These are phyloP conservation scores for Periconia digitata DNA, from an alignment of 2,329 filamentous ascomycete genomes.

Conservation along the genomic window DNA sequence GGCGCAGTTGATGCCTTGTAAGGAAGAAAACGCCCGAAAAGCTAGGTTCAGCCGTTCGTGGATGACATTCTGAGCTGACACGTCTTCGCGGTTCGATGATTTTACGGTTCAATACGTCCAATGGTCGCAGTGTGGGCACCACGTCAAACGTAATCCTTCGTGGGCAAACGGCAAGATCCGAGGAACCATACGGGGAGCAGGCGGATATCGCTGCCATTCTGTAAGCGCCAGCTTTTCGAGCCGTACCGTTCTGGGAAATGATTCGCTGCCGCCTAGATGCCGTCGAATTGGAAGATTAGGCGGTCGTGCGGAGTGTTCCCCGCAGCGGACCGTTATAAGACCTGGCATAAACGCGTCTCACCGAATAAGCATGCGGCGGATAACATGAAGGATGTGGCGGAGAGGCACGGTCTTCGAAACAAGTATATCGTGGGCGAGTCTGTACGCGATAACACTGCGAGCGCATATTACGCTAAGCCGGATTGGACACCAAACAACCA, in stretches of 20 bases:
- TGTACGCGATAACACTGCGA: neutral
- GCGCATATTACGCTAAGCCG: neutral
- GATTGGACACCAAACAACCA: neutral
- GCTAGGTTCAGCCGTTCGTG: too few species aligned
- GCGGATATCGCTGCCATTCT: too few species aligned
- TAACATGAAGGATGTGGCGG: conserved; percentile 2
- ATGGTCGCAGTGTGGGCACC: too few species aligned
- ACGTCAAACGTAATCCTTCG: too few species aligned
- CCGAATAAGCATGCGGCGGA: neutral
- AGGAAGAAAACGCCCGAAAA: neutral
- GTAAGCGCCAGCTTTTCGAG: neutral
- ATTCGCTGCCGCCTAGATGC: too few species aligned
- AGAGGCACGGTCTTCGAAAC: conserved; percentile 5
- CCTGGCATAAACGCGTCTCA: neutral
- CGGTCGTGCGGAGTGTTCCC: too few species aligned
- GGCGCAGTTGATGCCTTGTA: neutral
- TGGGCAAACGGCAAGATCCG: too few species aligned
- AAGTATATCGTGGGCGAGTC: neutral
- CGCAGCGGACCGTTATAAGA: neutral
- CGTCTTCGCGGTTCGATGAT: too few species aligned
- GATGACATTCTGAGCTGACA: too few species aligned
- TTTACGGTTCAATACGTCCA: too few species aligned
- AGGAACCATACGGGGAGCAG: too few species aligned
- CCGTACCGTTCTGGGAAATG: neutral
- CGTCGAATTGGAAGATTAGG: neutral